Evolutionary conservation across 192 early-diverging fungal genomes (phyloP), one percentile per base, ranked within the genome.

Genomic region (Coemansia sp.): DNA sequence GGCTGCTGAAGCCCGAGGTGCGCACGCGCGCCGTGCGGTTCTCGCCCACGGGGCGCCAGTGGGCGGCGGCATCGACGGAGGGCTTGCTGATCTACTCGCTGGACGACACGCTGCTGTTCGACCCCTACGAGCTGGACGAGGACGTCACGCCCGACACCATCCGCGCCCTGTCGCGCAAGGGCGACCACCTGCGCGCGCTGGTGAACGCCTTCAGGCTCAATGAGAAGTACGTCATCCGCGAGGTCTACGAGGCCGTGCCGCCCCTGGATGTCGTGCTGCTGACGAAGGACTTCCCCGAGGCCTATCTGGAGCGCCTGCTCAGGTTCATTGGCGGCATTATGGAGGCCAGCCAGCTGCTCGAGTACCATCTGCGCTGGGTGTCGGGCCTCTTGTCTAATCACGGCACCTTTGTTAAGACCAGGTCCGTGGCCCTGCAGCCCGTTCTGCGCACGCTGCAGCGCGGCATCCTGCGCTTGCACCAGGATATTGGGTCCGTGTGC

Each of bases 111-210:
- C 82, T 98, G 24, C 66, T 92, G 60, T 99, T 99, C 75, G 98
- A 99, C 79, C 98, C 98, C 24, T 98, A 96, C 78, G 96, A 99
- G 82, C 88, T 99, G 4, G 97, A 98, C 70, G 88, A 96, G 36
- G 93, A 97, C 72, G 93, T 99, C 35, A 98, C 97, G 2, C 97
- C 98, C 1, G 91, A 90, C 24, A 85, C 92, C 0, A 91, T 97
- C 29, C 63, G 89, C 33, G 90, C 88, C 59, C 88, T 91, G n/a
- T 74, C 96, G 33, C 85, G 85, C 27, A 85, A 85, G 45, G 77
- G 87, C 69, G 93, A 98, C 46, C 95, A 95, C 78, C 79, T 96
- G 59, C 89, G 89, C 36, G 90, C 96, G 6, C 77, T 99, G 36
- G 88, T 96, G 35, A 97, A 97, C 89, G 86, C 95, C 1, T 95